Evolutionary conservation across 2,329 filamentous ascomycete species (phyloP).

Genomic region (Emmonsia crescens): DNA sequence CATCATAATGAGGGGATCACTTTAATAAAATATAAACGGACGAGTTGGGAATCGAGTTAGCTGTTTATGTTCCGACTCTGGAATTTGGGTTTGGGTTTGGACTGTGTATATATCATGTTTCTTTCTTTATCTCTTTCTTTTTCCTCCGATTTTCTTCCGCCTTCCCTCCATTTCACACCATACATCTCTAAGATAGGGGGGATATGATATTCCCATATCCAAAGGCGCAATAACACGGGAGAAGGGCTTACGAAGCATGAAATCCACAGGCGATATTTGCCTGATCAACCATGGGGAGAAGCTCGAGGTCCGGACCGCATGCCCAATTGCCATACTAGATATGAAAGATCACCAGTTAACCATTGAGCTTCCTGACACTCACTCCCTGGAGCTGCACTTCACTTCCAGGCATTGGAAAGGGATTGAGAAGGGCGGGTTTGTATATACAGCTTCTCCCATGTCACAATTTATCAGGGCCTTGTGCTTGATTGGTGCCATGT

Average conservation of each 20-base stretch:
- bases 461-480: conserved; percentile 42
- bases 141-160: too few species aligned
- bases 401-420: background rate
- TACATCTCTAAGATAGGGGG: background rate
- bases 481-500: conserved; percentile 41
- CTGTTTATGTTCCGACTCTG: background rate
- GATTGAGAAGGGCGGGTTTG: background rate
- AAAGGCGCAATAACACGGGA: background rate
- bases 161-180: background rate
- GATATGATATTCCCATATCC: background rate
- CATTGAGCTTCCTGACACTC: background rate
- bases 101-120: background rate
- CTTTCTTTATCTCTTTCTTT: background rate
- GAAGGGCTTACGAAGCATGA: conserved; percentile 31
- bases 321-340: conserved; percentile 35
- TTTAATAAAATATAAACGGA: conserved; percentile 13
- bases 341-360: conserved; percentile 1
- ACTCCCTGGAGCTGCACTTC: background rate
- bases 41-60: background rate
- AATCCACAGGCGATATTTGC: conserved; percentile 54
- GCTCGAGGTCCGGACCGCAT: conserved; percentile 47
- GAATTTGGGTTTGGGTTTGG: background rate
- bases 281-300: conserved; percentile 51
- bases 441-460: conserved; percentile 33
- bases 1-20: conserved; percentile 55